phyloP scores from a whole-genome alignment of 805 yeast genomes.

The Jamesozyma lodderae region DNA sequence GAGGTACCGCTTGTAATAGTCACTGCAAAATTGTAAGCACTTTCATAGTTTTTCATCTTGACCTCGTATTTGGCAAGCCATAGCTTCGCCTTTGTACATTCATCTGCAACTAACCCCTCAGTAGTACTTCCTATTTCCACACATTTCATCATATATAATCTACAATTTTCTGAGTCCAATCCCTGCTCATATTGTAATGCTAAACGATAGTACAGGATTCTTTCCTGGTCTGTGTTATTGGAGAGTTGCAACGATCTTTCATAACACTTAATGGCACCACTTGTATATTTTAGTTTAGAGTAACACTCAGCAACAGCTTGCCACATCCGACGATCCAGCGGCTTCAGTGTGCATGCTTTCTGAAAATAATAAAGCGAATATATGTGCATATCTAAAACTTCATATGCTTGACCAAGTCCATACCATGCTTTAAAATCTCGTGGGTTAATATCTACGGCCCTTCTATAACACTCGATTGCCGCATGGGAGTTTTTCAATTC shows the following conservation, averaged over 20 bases:
- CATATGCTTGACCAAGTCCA: slow-evolving; percentile 97
- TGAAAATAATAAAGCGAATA: slow-evolving; percentile 91
- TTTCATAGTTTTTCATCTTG: slow-evolving; percentile 45
- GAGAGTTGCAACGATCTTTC: slow-evolving; percentile 59
- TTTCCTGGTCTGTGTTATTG: slow-evolving; percentile 45
- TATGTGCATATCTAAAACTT: slow-evolving; percentile 87
- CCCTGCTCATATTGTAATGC: slow-evolving; percentile 58
- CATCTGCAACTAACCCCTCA: slow-evolving; percentile 56
- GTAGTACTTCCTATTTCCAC: slow-evolving; percentile 49
- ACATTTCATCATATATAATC: slow-evolving; percentile 50
- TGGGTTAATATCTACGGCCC: slow-evolving; percentile 84
- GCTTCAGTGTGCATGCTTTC: slow-evolving; percentile 79
- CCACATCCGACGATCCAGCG: slow-evolving; percentile 92
- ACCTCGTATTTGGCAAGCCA: slow-evolving; percentile 77
- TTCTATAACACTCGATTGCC: slow-evolving; percentile 87
- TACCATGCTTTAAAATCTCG: slow-evolving; percentile 97
- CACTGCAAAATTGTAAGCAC: slow-evolving; percentile 65
- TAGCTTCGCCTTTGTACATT: slow-evolving; percentile 67
- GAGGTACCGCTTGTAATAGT: slow-evolving; percentile 67
- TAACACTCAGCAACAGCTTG: slow-evolving; percentile 86
- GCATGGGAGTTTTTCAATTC: slow-evolving; percentile 95
- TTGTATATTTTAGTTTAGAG: slow-evolving; percentile 60
- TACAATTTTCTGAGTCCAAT: slow-evolving; percentile 45
- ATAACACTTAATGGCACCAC: slow-evolving; percentile 73
- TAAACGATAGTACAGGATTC: slow-evolving; percentile 47